Evolutionary conservation across 2,329 filamentous ascomycete genomes (phyloP), one percentile per base, ranked within the genome.

Genomic region (Diaporthe australafricana): DNA sequence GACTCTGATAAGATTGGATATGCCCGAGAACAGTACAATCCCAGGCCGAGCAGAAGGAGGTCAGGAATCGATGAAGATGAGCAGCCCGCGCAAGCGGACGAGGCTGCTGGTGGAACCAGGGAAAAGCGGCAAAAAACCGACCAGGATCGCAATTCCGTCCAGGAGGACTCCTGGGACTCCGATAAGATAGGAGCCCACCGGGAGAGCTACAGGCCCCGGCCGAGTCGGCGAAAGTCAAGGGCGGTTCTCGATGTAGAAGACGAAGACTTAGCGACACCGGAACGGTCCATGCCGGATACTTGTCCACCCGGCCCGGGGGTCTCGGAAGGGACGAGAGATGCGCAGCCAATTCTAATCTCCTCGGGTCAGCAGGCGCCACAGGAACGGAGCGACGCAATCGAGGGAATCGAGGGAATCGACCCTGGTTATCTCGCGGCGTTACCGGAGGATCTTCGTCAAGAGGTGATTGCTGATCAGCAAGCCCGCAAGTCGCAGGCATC

Each of bases 31-130:
- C 40, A 38, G 16, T 71, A 71, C 42, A 68, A 52, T 14, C 72
- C 74, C 45, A 73, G 75, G 48, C 70, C 74, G 67, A 74, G 70
- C 73, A 66, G 72, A 71, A 52, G 47, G 56, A 65, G 56, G 70
- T 22, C 68, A 53, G 56, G 52, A 56, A 50, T 55, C 70, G 53
- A 60, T 70, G 38, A 76, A 25, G 68, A 70, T n/a, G 56, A 69
- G 38, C 66, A 60, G n/a, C 55, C 32, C 27, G 17, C 40, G 12
- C 35, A 25, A 60, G 65, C 32, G 52, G 50, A 50, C n/a, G 35
- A 11, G 16, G 20, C 22, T 17, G 22, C 27, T 12, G 40, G 11
- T 14, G 48, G 12, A 22, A 32, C 62, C 22, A 40, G 27, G 40
- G 63, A 30, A 5, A 63, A 50, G 22, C 68, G 68, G 27, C 62